Percentiles rank a stretch among this genome's conserved stretches.
phyloP scores from a whole-genome alignment of 805 yeast genomes.

The Candida qinlingensis region DNA sequence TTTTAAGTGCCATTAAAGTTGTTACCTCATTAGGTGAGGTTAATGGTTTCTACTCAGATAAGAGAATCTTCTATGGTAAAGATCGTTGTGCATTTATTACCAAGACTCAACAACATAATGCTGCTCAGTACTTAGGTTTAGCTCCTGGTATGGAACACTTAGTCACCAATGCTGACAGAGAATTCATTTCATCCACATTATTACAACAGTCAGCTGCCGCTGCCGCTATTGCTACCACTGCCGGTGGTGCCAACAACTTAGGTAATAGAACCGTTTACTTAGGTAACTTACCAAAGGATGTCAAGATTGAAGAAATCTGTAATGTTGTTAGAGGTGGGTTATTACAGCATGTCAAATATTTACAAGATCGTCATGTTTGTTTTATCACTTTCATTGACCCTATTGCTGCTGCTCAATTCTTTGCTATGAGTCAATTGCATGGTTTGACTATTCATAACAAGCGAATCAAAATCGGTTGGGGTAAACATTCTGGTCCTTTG shows the following conservation, averaged over 20 bases:
- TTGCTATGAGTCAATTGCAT: constrained; percentile 87
- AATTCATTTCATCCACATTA: constrained; percentile 59
- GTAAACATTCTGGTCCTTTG: constrained; percentile 90
- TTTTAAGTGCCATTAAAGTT: constrained; percentile 79
- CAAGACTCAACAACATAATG: constrained; percentile 93
- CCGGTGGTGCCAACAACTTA: constrained; percentile 87
- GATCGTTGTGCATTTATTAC: constrained; percentile 94
- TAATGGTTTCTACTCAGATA: constrained; percentile 62
- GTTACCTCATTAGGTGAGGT: constrained; percentile 67
- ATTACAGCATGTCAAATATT: constrained; percentile 73
- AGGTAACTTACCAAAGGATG: constrained; percentile 84
- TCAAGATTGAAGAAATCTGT: constrained; percentile 88
- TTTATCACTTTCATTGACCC: constrained; percentile 95
- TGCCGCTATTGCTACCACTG: constrained; percentile 92
- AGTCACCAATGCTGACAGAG: constrained; percentile 61
- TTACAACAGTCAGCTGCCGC: constrained; percentile 96
- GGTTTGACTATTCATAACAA: constrained; percentile 83
- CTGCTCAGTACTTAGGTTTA: constrained; percentile 88
- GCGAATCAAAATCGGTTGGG: constrained; percentile 94
- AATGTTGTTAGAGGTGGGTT: constrained; percentile 95
- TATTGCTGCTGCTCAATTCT: constrained; percentile 95
- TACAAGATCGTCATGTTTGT: constrained; percentile 85
- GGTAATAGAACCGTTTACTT: constrained; percentile 93
- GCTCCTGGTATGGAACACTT: constrained; percentile 86
- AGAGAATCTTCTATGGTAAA: constrained; percentile 85